Base-by-base conservation (phyloP, 257 asterid genomes). In the Solanum dulcamara region DNA sequence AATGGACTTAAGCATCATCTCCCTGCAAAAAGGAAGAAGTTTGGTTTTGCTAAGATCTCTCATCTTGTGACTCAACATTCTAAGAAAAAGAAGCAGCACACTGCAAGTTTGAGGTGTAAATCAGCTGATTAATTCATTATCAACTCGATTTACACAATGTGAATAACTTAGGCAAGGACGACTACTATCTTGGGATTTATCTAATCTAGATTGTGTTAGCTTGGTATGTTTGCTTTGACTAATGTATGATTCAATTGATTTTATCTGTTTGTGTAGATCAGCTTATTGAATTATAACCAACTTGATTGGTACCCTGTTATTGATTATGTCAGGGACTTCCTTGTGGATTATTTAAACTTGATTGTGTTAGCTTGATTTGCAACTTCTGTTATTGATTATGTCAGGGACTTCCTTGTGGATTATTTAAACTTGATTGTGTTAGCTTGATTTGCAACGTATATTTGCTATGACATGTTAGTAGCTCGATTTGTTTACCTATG, bases 1-100 rank as follows among this genome's bases (percentile, higher is more conserved):
- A 91, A 93, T 22, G 88, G 88, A 66, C 37, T 11, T 7, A 48
- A 71, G 38, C 86, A 85, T 40, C 91, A 90, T 83, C 88, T 86
- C 14, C 88, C 94, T 1, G 90, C 88, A 1, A 95, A 95, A 97
- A 95, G 98, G 74, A 97, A 93, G 96, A 94, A 93, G 89, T 92
- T 93, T 26, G 94, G 96, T 3, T 90, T 96, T 71, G 87, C 91
- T 72, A 89, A 91, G 86, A 97, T 97, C 44, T 93, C 98, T 0
- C 93, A 91, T n/a, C 91, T 94, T 13, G 95, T 91, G 68, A 86
- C 94, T 4, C 94, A 94, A 89, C 97, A 93, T 44, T 92, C 90
- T 84, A 92, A 90, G 94, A 92, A 95, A 91, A 95, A 92, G 92
- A 92, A 90, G 90, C 85, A 85, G 67, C 90, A 77, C 37, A 87